A percentile compares a stretch with the other conserved stretches of the same genome.
phyloP scores from a whole-genome alignment of 345 rosid species.

The Salix viminalis region DNA sequence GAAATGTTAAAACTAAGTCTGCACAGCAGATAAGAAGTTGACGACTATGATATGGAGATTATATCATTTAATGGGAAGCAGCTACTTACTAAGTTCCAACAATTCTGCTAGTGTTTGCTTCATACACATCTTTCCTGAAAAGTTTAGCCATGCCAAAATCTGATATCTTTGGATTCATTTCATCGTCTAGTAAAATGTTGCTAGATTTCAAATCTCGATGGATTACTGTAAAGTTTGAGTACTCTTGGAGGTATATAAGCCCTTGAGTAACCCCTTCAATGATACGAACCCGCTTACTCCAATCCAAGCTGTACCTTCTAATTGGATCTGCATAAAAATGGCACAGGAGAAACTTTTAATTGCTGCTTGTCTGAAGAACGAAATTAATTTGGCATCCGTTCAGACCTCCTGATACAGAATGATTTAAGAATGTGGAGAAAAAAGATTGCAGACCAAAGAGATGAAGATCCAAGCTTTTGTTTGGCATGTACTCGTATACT shows the following conservation, averaged over 20 bases:
- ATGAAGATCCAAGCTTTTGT: conserved; percentile 29
- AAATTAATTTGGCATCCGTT: too few relatives aligned
- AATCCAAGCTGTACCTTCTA: conserved; percentile 17
- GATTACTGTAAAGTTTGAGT: conserved; percentile 42
- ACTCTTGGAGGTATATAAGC: conserved; percentile 45
- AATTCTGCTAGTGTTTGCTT: conserved; percentile 37
- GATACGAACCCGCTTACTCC: conserved; percentile 32
- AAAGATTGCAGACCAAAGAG: conserved; percentile 25
- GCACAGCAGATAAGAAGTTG: too few relatives aligned
- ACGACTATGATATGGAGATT: too few relatives aligned
- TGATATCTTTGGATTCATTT: conserved; percentile 44
- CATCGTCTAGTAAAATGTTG: conserved; percentile 33
- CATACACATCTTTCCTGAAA: conserved; percentile 26
- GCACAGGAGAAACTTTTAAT: too few relatives aligned
- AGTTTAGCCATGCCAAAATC: conserved; percentile 44
- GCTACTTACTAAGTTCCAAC: conserved; percentile 41
- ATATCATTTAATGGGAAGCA: not conserved
- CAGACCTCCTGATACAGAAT: too few relatives aligned
- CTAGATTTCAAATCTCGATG: conserved; percentile 44
- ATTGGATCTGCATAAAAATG: conserved; percentile 22
- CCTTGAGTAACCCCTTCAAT: conserved; percentile 48
- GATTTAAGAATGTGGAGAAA: too few relatives aligned
- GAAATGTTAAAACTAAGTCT: too few relatives aligned
- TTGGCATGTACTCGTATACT: conserved; percentile 25
- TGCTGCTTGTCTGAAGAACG: too few relatives aligned